Conservation (phyloP, 495 filamentous ascomycete genomes). For the Neurospora sp. region DNA sequence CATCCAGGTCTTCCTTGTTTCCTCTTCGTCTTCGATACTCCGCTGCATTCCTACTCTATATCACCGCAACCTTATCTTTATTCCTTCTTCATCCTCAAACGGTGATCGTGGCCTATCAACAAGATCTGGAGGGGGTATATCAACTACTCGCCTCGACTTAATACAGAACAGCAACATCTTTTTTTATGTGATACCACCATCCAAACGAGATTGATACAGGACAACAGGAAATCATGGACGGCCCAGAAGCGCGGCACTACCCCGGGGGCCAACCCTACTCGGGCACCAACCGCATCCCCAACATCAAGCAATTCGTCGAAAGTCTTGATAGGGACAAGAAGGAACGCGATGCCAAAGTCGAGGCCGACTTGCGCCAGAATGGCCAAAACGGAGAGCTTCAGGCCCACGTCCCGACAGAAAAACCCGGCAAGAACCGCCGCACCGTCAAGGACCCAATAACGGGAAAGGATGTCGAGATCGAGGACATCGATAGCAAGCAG, state of each 20-base stretch:
- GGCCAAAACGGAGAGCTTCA: conserved; percentile 19
- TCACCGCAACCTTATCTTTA: background rate
- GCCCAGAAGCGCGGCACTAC: conserved; percentile 2
- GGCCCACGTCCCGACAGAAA: conserved; percentile 34
- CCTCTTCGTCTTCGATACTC: background rate
- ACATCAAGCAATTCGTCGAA: conserved; percentile 73
- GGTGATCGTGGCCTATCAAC: background rate
- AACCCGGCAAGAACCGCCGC: conserved; percentile 40
- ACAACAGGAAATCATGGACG: background rate
- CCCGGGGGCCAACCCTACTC: conserved; percentile 46
- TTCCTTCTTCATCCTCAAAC: background rate
- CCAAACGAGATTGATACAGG: background rate
- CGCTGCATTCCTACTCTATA: background rate
- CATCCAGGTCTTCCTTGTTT: background rate
- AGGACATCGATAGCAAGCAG: conserved; percentile 62
- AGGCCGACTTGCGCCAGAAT: conserved; percentile 34
- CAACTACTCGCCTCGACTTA: background rate
- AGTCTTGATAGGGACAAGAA: conserved; percentile 69
- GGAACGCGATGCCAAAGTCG: conserved; percentile 58
- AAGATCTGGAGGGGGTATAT: background rate
- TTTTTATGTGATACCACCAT: background rate
- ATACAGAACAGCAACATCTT: background rate
- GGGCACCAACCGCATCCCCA: conserved; percentile 69
- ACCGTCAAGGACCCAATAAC: conserved; percentile 82
- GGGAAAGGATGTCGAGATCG: conserved; percentile 75